Conservation (phyloP, 495 filamentous ascomycete species). For the Daldinia bambusicola region DNA sequence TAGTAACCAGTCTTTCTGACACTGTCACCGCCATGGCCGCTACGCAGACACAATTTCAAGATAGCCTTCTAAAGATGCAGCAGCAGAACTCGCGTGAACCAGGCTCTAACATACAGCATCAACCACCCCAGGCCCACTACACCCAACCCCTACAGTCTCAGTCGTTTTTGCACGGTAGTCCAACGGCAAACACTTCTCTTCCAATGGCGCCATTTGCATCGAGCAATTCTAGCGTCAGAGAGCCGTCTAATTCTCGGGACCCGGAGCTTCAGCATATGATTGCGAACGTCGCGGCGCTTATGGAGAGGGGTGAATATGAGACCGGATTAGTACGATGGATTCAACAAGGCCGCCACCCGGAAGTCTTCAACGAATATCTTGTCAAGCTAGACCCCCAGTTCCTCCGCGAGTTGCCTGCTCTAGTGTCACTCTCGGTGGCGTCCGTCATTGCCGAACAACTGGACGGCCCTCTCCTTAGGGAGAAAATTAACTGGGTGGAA, state of each 20-base stretch:
- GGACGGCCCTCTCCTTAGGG: slow-evolving; percentile 64
- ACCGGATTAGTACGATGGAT: slow-evolving; percentile 81
- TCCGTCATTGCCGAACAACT: slow-evolving; percentile 81
- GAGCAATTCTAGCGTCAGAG: slow-evolving; percentile 53
- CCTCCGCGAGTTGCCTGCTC: slow-evolving; percentile 73
- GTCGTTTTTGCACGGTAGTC: slow-evolving; percentile 42
- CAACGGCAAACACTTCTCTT: slow-evolving; percentile 47
- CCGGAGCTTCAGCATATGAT: slow-evolving; percentile 73
- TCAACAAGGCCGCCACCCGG: slow-evolving; percentile 76
- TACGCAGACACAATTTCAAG: slow-evolving; percentile 70
- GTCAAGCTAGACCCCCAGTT: slow-evolving; percentile 77
- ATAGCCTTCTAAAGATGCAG: slow-evolving; percentile 67
- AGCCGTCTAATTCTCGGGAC: slow-evolving; percentile 58
- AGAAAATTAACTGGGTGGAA: slow-evolving; percentile 84
- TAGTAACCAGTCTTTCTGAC: slow-evolving; percentile 75
- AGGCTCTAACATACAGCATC: slow-evolving; percentile 32
- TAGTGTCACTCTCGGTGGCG: slow-evolving; percentile 84
- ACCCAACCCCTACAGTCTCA: slow-evolving; percentile 27
- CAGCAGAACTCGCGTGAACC: slow-evolving; percentile 51
- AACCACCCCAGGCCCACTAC: slow-evolving; percentile 31
- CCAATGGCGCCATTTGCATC: slow-evolving; percentile 51
- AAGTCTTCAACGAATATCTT: slow-evolving; percentile 85
- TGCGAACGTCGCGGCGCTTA: slow-evolving; percentile 69
- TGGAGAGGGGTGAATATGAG: slow-evolving; percentile 74
- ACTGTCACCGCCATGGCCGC: slow-evolving; percentile 77